Conservation (phyloP, 1,139 yeast species). For the Tardiomyces depauwii region DNA sequence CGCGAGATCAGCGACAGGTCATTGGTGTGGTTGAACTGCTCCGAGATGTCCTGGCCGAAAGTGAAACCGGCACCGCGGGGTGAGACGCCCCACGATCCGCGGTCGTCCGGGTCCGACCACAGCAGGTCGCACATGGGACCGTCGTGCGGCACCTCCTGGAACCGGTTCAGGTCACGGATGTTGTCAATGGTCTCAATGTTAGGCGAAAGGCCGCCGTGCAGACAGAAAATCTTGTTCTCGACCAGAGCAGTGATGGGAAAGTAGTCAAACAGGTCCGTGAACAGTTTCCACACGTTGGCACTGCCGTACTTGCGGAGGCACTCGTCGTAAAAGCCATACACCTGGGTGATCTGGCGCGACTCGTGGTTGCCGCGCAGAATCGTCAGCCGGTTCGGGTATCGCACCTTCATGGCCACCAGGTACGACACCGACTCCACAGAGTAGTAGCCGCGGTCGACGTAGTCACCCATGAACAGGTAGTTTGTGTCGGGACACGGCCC, state of each 20-base stretch:
- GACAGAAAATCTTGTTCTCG: conserved; percentile 74
- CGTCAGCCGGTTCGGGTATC: conserved; percentile 90
- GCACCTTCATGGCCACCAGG: conserved; percentile 70
- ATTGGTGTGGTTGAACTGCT: conserved; percentile 69
- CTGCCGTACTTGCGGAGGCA: conserved; percentile 91
- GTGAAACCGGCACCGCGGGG: conserved; percentile 99
- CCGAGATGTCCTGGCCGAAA: conserved; percentile 80
- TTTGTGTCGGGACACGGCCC: conserved; percentile 82
- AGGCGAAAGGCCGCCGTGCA: conserved; percentile 95
- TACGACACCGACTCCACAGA: conserved; percentile 81
- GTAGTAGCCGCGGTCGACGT: conserved; percentile 95
- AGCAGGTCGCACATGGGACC: conserved; percentile 97
- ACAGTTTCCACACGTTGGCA: conserved; percentile 85
- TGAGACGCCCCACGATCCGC: conserved; percentile 93
- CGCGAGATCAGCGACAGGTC: conserved; percentile 82
- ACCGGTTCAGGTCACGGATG: conserved; percentile 74
- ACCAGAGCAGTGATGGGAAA: conserved; percentile 90
- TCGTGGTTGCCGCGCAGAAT: conserved; percentile 96
- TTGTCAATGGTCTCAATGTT: conserved; percentile 84
- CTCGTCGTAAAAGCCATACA: conserved; percentile 96
- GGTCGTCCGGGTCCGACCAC: conserved; percentile 97
- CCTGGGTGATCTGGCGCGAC: conserved; percentile 93
- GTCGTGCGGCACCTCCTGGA: conserved; percentile 97
- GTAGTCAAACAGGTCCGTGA: conserved; percentile 79
- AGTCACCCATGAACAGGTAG: conserved; percentile 79